These are phyloP conservation scores for Carex littledalei DNA, from an alignment of 176 grass and related monocot species.

Conservation along the genomic window DNA sequence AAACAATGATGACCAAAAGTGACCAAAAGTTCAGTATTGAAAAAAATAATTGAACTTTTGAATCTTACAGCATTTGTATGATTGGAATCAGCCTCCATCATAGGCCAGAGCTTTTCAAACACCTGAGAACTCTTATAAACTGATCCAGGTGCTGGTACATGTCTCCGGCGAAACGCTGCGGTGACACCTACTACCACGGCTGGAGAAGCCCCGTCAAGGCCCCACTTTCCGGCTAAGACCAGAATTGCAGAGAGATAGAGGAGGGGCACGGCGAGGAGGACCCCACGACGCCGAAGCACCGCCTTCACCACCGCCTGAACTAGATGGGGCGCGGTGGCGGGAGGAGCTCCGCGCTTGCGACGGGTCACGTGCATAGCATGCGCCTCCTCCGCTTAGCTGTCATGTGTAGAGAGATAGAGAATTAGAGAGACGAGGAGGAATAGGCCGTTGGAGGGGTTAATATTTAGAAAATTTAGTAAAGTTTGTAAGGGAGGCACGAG, in stretches of 20 bases:
- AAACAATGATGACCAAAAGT: neutral
- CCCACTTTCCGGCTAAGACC: conserved; percentile 29
- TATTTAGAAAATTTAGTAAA: neutral
- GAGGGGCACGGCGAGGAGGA: conserved; percentile 45
- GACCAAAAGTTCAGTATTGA: neutral
- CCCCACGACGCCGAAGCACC: conserved; percentile 36
- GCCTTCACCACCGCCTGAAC: conserved; percentile 13
- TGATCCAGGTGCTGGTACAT: conserved; percentile 43
- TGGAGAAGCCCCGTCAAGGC: conserved; percentile 13
- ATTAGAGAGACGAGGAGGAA: neutral
- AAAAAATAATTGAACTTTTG: neutral
- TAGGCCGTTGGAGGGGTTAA: neutral
- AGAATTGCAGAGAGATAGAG: conserved; percentile 44
- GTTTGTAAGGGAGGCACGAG: neutral
- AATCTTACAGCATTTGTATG: conserved; percentile 28
- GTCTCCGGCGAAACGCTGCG: conserved; percentile 9
- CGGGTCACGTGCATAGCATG: conserved; percentile 11
- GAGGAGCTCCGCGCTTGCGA: conserved; percentile 18
- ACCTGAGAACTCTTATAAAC: conserved; percentile 68
- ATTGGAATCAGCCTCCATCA: conserved; percentile 45
- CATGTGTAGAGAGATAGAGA: conserved; percentile 21
- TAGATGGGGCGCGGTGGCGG: conserved; percentile 22
- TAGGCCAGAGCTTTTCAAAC: conserved; percentile 69
- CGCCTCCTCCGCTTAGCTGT: conserved; percentile 10
- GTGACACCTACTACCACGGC: conserved; percentile 27